phyloP scores from a whole-genome alignment of 805 yeast genomes.

The Lipomyces sp. region DNA sequence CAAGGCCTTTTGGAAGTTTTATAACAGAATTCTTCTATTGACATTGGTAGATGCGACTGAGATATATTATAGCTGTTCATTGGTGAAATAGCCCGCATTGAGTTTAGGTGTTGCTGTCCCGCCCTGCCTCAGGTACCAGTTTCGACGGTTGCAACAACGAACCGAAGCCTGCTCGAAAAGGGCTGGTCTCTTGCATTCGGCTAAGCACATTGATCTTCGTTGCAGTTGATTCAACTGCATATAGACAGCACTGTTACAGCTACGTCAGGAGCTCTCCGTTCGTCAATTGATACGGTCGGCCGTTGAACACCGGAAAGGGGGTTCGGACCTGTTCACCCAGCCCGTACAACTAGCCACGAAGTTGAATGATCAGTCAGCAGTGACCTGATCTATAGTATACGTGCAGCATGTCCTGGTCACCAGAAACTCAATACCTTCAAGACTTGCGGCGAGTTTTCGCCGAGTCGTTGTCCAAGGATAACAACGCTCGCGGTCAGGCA shows the following conservation, averaged over 20 bases:
- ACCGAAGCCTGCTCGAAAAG: not conserved
- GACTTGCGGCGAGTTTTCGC: slow-evolving; percentile 70
- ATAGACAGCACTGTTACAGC: not conserved
- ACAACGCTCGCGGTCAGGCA: slow-evolving; percentile 63
- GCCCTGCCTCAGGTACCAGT: not conserved
- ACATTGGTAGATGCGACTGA: not conserved
- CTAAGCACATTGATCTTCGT: not conserved
- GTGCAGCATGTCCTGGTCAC: slow-evolving; percentile 57
- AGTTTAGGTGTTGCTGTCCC: not conserved
- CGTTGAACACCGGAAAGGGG: not conserved
- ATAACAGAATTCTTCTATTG: not conserved
- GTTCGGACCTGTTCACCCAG: not conserved
- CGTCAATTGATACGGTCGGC: not conserved
- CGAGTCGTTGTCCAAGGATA: slow-evolving; percentile 70
- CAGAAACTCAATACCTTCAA: slow-evolving; percentile 62
- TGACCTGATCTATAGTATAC: not conserved
- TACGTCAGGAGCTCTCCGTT: not conserved
- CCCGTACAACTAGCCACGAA: not conserved
- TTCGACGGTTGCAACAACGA: not conserved
- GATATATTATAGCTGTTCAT: not conserved
- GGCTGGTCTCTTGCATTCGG: not conserved
- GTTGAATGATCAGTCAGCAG: not conserved
- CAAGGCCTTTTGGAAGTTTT: not conserved
- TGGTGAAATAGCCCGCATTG: not conserved
- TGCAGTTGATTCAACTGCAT: not conserved